Base-by-base conservation (phyloP, 345 rosid genomes). In the Linum usitatissimum region DNA sequence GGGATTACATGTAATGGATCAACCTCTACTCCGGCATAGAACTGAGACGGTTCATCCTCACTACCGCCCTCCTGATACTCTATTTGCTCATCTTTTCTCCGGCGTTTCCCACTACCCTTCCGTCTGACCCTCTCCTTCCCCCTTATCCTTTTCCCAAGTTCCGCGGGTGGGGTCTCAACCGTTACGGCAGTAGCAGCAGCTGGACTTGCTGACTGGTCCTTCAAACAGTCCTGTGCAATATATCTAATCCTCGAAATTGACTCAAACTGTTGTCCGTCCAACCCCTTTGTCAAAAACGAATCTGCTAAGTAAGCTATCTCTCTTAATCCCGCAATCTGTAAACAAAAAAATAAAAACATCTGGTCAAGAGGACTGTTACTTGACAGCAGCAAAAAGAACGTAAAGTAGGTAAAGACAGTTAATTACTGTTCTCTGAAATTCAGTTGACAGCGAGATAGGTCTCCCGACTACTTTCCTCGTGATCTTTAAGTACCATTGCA, bases 91-190 rank as follows among this genome's bases (percentile, higher is more conserved):
- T 76, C 84, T 56, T 88, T 80, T 55, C 78, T 77, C 74, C 77
- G 86, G 51, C 85, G 68, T 77, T 91, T 91, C 14, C 85, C 86
- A 70, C 78, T 72, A 65, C 78, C 73, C 49, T 80, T 86, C 74
- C 91, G 84, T 73, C 97, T 81, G 31, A 87, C 88, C 68, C 84
- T 83, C 66, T 91, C 91, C 76, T 87, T 88, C 57, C 91, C 96
- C 21, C 96, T 76, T 55, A 66, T 70, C 78, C 88, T 79, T 70
- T 91, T 91, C 68, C 88, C 91, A 30, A 64, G 84, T 59, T 84
- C 93, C 67, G 72, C 73, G 34, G 57, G 70, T 63, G 78, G 68
- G 63, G 68, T 51, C 30, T 72, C 73, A 30, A 84, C 53, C 17
- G 69, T 51, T 45, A 45, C 51, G 17, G 51, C 51, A 45, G 51